Base-by-base conservation (phyloP, 2,329 filamentous ascomycete genomes). In the Amesomyces nigricolor region DNA sequence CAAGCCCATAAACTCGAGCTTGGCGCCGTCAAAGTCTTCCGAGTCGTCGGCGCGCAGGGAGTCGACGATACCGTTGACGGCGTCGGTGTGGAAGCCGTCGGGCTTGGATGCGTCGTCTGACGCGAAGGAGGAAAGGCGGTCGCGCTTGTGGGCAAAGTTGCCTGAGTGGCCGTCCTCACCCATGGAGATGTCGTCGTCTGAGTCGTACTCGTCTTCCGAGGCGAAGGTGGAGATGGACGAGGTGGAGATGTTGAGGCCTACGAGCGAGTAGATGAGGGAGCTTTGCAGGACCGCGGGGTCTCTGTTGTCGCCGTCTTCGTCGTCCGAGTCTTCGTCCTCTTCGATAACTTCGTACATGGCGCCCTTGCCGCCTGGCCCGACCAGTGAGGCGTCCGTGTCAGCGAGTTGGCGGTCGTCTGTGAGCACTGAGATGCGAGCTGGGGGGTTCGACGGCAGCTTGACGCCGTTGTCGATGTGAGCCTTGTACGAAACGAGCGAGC, bases 1-100 rank as follows among this genome's bases (percentile, higher is more conserved):
- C n/a, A 97, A 78, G 46, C 90, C 89, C 76, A 91, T 95, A 60
- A 99, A 88, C 69, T 99, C 94, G 35, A 97, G 81, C 68, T 92
- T 90, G 48, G 83, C 81, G 2, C 78, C 78, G 65, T 96, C 91
- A 61, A 95, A 94, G 67, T 95, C 89, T 10, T 84, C 82, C 13
- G 82, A 81, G 11, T 85, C 83, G 19, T 85, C 87, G 58, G 83
- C 81, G 50, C 87, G 86, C 42, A 97, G 78, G 22, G 90, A 88
- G 65, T 96, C 91, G 59, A 91, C 80, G n/a, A 97, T 81, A 58
- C 89, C 92, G 61, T 85, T 79, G 3, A 92, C 88, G 26, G 92
- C 92, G 66, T 96, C 92, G 58, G 86, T 79, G 68, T 96, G 89
- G 78, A 97, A 97, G 56, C 84, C 68, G 19, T 75, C 71, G 32